phyloP scores from a whole-genome alignment of 495 filamentous ascomycete genomes.

The Rhypophila decipiens region DNA sequence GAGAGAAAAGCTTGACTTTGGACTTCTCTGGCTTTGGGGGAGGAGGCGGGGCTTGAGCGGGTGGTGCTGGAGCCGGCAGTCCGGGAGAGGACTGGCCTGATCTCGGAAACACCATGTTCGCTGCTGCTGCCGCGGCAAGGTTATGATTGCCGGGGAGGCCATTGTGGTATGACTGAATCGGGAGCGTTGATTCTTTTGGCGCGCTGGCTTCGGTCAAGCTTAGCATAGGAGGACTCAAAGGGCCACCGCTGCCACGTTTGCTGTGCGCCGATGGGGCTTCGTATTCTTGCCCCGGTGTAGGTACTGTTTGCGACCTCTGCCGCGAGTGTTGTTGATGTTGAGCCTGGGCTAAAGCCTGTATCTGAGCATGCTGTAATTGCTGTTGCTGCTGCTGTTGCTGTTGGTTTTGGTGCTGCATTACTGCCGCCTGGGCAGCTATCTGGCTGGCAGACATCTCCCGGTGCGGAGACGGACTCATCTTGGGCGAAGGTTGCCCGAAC shows the following conservation, averaged over 20 bases:
- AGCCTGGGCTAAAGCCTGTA: constrained; percentile 26
- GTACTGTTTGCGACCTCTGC: constrained; percentile 67
- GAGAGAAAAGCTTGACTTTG: constrained; percentile 88
- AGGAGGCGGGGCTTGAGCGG: constrained; percentile 33
- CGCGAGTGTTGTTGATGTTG: constrained; percentile 44
- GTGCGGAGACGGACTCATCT: constrained; percentile 38
- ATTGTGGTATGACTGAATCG: constrained; percentile 56
- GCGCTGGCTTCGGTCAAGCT: constrained; percentile 50
- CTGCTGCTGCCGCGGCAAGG: constrained; percentile 71
- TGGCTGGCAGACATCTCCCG: constrained; percentile 59
- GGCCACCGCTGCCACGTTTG: constrained; percentile 39
- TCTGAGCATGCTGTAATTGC: constrained; percentile 36
- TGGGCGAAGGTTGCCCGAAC: constrained; percentile 27
- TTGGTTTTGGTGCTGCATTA: constrained; percentile 53
- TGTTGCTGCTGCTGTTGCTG: constrained; percentile 37
- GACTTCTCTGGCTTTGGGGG: constrained; percentile 70
- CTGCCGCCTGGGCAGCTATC: constrained; percentile 87
- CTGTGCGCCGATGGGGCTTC: constrained; percentile 22
- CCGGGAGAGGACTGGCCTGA: constrained; percentile 46
- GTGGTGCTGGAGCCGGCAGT: constrained; percentile 23
- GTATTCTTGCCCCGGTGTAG: constrained; percentile 35
- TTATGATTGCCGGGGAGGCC: constrained; percentile 59
- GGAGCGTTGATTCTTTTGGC: constrained; percentile 48
- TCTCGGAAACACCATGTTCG: constrained; percentile 79
- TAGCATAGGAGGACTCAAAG: constrained; percentile 50